Conservation (phyloP, 2,329 filamentous ascomycete species). For the Scedosporium apiospermum region DNA sequence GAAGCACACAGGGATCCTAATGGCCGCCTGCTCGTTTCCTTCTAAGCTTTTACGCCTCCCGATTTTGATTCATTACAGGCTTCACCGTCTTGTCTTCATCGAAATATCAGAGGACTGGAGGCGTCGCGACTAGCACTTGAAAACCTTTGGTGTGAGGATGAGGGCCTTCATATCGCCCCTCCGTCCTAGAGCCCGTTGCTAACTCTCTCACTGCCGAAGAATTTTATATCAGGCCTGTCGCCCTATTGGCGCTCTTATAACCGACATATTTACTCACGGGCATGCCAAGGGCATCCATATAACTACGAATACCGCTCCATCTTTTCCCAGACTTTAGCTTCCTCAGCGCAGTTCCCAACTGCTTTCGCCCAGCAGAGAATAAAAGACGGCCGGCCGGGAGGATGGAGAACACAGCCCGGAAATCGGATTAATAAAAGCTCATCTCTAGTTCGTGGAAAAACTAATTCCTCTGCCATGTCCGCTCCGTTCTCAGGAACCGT, state of each 20-base stretch:
- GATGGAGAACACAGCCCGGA: neutral
- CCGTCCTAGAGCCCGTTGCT: too few species aligned
- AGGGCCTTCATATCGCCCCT: too few species aligned
- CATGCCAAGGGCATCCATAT: neutral
- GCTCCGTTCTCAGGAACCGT: too few species aligned
- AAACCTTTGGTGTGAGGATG: neutral
- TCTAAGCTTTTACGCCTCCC: neutral
- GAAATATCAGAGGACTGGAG: neutral
- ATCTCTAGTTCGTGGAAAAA: neutral
- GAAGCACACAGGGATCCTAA: neutral
- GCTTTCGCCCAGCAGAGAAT: too few species aligned
- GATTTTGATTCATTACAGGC: neutral
- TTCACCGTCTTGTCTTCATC: neutral
- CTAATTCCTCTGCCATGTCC: neutral
- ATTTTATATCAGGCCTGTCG: neutral
- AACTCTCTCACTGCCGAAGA: neutral
- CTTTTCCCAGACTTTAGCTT: neutral
- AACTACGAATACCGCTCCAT: neutral
- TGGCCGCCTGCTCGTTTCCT: neutral
- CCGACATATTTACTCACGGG: neutral
- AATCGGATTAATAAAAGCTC: neutral
- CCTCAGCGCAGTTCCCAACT: too few species aligned
- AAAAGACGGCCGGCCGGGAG: neutral
- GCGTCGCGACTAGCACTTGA: neutral
- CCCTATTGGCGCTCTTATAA: neutral